A percentile compares a stretch with the other conserved stretches of the same genome.
These are phyloP conservation scores for Bruguiera hainesii DNA, from an alignment of 441 rosid genomes.

Conservation along the genomic window DNA sequence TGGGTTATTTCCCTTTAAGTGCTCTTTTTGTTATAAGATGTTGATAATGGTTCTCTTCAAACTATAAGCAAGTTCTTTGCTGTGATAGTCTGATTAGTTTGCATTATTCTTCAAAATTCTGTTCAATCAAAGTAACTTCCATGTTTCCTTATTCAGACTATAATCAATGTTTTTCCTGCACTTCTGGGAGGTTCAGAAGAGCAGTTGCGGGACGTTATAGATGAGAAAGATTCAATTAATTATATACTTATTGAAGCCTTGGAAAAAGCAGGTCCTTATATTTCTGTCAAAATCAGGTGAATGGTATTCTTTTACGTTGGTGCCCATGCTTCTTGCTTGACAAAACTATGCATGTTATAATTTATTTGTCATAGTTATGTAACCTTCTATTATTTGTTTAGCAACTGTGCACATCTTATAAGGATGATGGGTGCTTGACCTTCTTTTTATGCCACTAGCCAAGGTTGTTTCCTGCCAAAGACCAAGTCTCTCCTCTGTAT, in stretches of 20 bases:
- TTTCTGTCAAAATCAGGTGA: slow-evolving; percentile 69
- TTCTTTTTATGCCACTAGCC: not conserved
- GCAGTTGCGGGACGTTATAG: slow-evolving; percentile 45
- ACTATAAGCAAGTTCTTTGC: not conserved
- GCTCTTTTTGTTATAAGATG: too few species aligned
- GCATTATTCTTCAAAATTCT: not conserved
- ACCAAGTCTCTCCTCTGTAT: not conserved
- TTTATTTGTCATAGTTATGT: too few species aligned
- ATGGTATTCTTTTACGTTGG: not conserved
- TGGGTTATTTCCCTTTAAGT: too few species aligned
- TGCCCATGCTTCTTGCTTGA: not conserved
- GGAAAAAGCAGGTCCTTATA: slow-evolving; percentile 69
- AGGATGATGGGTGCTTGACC: too few species aligned
- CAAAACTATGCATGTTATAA: too few species aligned
- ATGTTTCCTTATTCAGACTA: slow-evolving; percentile 40
- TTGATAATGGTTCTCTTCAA: too few species aligned
- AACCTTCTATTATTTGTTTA: too few species aligned
- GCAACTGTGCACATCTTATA: too few species aligned
- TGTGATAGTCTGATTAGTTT: not conserved
- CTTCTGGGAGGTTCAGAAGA: slow-evolving; percentile 78
- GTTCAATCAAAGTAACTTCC: slow-evolving; percentile 11
- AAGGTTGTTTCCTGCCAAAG: not conserved
- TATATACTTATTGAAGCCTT: slow-evolving; percentile 56
- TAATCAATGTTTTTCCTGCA: slow-evolving; percentile 63
- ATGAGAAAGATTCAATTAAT: slow-evolving; percentile 42